Conservation (phyloP, 1,284 basidiomycete species). For the Cyathus pygmaeus region DNA sequence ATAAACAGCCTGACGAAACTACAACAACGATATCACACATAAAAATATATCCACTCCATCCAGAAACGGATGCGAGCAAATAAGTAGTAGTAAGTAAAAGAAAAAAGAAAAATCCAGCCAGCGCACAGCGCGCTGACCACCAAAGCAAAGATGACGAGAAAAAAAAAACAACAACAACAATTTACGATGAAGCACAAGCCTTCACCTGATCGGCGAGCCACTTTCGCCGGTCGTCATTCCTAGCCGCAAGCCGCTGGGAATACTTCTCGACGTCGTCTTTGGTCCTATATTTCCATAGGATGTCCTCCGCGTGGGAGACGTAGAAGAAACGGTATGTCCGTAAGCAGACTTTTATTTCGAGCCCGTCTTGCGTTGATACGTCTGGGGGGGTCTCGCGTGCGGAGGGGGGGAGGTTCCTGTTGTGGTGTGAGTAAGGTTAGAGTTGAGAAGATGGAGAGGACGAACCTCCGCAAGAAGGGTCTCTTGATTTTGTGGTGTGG, state of each 20-base stretch:
- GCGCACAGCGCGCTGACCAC: too few species aligned
- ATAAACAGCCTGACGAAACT: too few species aligned
- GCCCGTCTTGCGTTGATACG: conserved; percentile 63
- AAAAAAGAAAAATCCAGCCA: too few species aligned
- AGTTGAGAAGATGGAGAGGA: too few species aligned
- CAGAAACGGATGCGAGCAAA: too few species aligned
- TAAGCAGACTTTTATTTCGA: conserved; percentile 87
- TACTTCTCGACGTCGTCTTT: conserved; percentile 47
- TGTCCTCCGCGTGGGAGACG: conserved; percentile 78
- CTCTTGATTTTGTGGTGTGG: conserved; percentile 62
- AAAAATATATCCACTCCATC: too few species aligned
- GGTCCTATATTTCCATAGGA: conserved; percentile 57
- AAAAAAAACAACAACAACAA: background rate
- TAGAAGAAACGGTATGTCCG: conserved; percentile 89
- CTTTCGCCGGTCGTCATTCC: conserved; percentile 35
- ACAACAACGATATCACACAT: too few species aligned
- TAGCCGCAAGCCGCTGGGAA: conserved; percentile 30
- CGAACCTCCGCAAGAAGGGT: conserved; percentile 82
- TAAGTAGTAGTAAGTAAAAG: too few species aligned
- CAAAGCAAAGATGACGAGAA: conserved; percentile 13
- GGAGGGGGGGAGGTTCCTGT: conserved; percentile 56
- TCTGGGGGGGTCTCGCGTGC: conserved; percentile 49
- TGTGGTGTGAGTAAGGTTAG: background rate
- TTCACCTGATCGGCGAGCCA: conserved; percentile 23
- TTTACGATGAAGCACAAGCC: background rate